Percentiles rank a stretch among this genome's conserved stretches.
Evolutionary conservation across 2,329 filamentous ascomycete genomes (phyloP).

Genomic region (Orbilia quercus): DNA sequence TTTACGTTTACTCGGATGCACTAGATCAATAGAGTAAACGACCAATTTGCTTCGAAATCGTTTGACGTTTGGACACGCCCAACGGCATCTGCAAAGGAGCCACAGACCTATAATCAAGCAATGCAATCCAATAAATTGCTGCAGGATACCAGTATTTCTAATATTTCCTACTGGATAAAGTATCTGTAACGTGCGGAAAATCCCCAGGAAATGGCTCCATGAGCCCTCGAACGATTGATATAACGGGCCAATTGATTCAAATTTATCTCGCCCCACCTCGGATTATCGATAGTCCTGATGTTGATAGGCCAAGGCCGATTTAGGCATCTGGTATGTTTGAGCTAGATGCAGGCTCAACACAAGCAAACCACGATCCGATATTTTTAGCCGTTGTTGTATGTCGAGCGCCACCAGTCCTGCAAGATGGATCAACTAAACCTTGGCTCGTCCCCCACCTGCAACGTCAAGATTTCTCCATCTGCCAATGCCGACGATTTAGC

Average conservation of each 20-base stretch:
- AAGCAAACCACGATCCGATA: constrained; percentile 4
- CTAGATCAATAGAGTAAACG: too few species aligned
- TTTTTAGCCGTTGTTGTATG: constrained; percentile 27
- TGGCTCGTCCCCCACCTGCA: neutral
- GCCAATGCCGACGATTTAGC: neutral
- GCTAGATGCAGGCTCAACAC: neutral
- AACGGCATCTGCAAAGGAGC: too few species aligned
- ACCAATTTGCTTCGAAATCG: too few species aligned
- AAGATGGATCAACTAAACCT: neutral
- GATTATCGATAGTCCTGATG: constrained; percentile 31
- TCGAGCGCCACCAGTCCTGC: neutral
- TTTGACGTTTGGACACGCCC: too few species aligned
- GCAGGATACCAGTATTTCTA: too few species aligned
- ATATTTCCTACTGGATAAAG: too few species aligned
- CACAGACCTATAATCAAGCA: too few species aligned
- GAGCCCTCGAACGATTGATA: too few species aligned
- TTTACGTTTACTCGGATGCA: too few species aligned
- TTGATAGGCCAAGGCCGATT: neutral
- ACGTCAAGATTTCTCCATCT: neutral
- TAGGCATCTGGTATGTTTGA: neutral
- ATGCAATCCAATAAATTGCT: too few species aligned
- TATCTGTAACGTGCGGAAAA: neutral
- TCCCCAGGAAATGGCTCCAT: neutral
- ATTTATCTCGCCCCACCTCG: neutral
- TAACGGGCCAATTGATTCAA: too few species aligned